Base-by-base conservation (phyloP, 2,329 filamentous ascomycete genomes). In the Sporothrix mexicana region DNA sequence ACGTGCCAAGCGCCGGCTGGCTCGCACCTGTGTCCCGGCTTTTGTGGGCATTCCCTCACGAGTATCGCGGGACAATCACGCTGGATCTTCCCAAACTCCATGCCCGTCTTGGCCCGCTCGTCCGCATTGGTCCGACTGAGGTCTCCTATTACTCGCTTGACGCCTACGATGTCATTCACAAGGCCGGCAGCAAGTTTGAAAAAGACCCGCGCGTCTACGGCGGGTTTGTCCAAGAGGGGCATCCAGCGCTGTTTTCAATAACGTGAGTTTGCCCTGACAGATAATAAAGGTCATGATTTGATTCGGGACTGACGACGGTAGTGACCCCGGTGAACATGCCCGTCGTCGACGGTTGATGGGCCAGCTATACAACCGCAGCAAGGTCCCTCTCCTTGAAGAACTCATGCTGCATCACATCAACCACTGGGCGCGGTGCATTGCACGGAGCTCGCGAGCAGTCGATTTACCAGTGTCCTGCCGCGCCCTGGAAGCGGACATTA, bases 341-440 rank as follows among this genome's bases (percentile, higher is more conserved):
- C 68, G 57, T 13, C 64, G 73, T 5, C 69, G 72, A 1, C 71
- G 73, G 3, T 49, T 74, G 23, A 74, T 74, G 73, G 73, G 73
- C 23, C 73, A 74, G 51, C 59, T 74, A 8, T 73, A 67, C 57
- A 74, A 72, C 71, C 72, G 73, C 3, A 74, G 73, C 72, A 72
- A 70, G 30, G 66, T 73, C 20, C 49, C 64, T 5, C 61, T 61
- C 10, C 59, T 74, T 0, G 72, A 73, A 43, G 66, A 47, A 6
- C 41, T 73, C 5, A 71, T 74, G 71, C 15, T 69, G 5, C 47
- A 55, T 5, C 73, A 74, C 49, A 67, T 69, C 10, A 51, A 47
- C 17, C 41, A 70, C 41, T 70, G 66, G 57, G 43, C 20, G 2
- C 1, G 15, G n/a, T 51, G 17, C 1, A 36, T 72, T 3, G 23